Evolutionary conservation across 2,329 filamentous ascomycete genomes (phyloP), one percentile per base, ranked within the genome.

Genomic region (Sporothrix pseudoabietina): DNA sequence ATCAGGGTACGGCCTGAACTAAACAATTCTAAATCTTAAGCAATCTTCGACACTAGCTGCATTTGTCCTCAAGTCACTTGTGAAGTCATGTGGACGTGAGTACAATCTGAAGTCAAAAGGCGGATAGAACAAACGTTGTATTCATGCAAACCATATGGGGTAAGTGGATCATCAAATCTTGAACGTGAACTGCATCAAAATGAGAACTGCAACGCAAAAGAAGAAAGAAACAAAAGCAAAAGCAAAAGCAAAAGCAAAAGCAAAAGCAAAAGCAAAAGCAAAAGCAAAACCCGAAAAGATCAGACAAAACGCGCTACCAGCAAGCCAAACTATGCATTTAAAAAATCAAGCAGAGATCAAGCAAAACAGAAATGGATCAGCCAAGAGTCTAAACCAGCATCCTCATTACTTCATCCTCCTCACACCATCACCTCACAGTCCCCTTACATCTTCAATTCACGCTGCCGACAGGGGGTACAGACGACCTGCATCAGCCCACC

Each of bases 401-500:
- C 39, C 5, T 30, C 59, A 65, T 30, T 44, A 66, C 41, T 47
- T 65, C 39, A 30, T 35, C 5, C 4, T 2, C 10, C 26, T 10
- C 22, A 41, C 65, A 4, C 32, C n/a, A 26, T 59, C 4, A 1
- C 3, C n/a, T 19, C 30, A 54, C 65, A 12, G 82, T 77, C 49
- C 35, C 5, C 5, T 49, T 75, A 84, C 71, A 80, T 84, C 83
- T 91, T 91, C 77, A 91, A 82, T 80, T 91, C 88, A 76, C 82
- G 84, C 77, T 86, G 83, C 76, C 89, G 86, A 78, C 89, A 91
- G 12, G 78, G 79, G n/a, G 88, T 90, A 79, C 89, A 91, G 75
- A 90, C 80, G 26, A 90, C 86, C 65, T 87, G 81, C 74, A 83
- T 84, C 69, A 83, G 79, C 3, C 84, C 84, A 0, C 77, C 83